Evolutionary conservation across 2,329 filamentous ascomycete genomes (phyloP), one percentile per base, ranked within the genome.

Genomic region (Dactylellina parvicollis): DNA sequence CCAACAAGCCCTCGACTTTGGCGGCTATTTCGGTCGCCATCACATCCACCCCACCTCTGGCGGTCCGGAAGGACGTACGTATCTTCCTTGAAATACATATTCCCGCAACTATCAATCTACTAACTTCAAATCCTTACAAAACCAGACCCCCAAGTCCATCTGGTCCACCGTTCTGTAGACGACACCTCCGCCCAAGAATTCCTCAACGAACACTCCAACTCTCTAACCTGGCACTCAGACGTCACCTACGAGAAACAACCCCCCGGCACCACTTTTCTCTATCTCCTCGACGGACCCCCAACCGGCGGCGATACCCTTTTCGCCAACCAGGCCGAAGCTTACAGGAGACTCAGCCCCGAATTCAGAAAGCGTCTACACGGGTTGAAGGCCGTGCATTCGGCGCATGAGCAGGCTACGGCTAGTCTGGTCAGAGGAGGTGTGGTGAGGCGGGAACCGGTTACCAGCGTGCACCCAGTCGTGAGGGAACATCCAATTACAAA

Each of bases 171-270:
- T 38, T 87, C 87, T 18, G 89, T 86, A 52, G 82, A 86, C 70
- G 89, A 91, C 76, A 86, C 84, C 4, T 85, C 83, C 1, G 85
- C 84, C 18, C 82, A 85, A 18, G 83, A 86, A 52, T 90, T 90
- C 80, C 88, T 92, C 76, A 82, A 85, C 61, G 86, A 87, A 49
- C 86, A 90, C 20, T 93, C 90, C 2, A 94, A 89, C 81, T 91
- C 89, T 0, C 88, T 96, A 0, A 91, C 91, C 5, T 96, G 92
- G 92, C 92, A 96, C 82, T 91, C 89, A 0, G 92, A 96, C 76
- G 89, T 96, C 1, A 91, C 90, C 0, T 96, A 96, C 79, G 93
- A 96, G 82, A 83, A 86, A 76, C 92, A 97, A 81, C 92, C 93
- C 1, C 92, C 93, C 0, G 92, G 92, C 28, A 96, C 92, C 0